These are phyloP conservation scores for Ormosia emarginata DNA, from an alignment of 306 rosid genomes.

Conservation along the genomic window DNA sequence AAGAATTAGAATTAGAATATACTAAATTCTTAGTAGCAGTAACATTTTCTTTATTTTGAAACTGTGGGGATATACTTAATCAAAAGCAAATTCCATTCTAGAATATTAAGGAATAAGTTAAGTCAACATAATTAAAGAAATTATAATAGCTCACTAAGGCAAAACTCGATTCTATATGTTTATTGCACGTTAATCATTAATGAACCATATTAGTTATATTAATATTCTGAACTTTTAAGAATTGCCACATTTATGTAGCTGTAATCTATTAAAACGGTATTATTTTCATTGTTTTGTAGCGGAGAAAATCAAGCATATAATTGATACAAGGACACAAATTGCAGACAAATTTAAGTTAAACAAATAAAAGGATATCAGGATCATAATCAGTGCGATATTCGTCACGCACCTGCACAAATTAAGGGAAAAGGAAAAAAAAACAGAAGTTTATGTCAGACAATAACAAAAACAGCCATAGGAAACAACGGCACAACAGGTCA, in stretches of 20 bases:
- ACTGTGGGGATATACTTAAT: not conserved
- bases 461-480: not conserved
- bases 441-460: not conserved
- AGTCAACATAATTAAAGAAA: not conserved
- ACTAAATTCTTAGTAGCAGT: not conserved
- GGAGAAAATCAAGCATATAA: not conserved
- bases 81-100: not conserved
- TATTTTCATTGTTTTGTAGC: not conserved
- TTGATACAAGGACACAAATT: not conserved
- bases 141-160: not conserved
- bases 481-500: conserved; percentile 18
- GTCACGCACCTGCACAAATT: conserved; percentile 78
- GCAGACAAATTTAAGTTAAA: not conserved
- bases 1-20: not conserved
- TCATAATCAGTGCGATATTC: conserved; percentile 98
- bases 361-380: conserved; percentile 89
- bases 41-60: not conserved
- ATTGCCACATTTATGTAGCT: not conserved
- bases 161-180: not conserved
- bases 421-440: not conserved
- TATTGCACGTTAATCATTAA: not conserved
- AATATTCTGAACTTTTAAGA: not conserved
- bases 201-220: not conserved
- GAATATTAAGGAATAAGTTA: not conserved
- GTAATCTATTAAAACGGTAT: not conserved